Base-by-base conservation (phyloP, 768 basidiomycete species). In the Clitopilus hobsonii region DNA sequence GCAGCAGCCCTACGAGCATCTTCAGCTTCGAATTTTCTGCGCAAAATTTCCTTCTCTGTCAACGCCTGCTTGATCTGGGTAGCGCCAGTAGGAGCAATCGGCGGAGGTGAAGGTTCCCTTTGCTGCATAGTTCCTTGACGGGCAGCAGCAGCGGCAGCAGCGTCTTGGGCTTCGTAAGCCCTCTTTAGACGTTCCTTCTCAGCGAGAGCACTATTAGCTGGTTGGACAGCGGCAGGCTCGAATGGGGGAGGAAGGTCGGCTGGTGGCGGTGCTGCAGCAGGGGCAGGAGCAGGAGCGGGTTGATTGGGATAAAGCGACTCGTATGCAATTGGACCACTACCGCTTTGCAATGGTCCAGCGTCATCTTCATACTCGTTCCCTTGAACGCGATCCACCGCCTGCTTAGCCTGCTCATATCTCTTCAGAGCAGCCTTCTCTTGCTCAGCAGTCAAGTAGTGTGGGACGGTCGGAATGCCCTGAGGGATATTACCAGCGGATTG, bases 171-270 rank as follows among this genome's bases (percentile, higher is more conserved):
- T 56, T 86, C 90, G 58, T 81, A 88, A 14, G 77, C 79, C 28
- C 78, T 73, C 38, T 86, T 79, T 54, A 91, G 58, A 20, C 77
- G 72, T 62, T 89, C 90, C 66, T 93, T 93, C 67, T 93, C 91
- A 5, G 79, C 70, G 14, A 78, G 61, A 49, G 30, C 49, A 24
- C 14, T 71, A 18, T 45, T 45, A 20, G n/a, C n/a, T 70, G 0
- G 76, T 70, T 38, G 57, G 69, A 52, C 65, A 75, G 61, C 63
- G 71, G 63, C 66, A 67, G 29, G 70, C 20, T 81, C 79, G 59
- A 84, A 85, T 1, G 85, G 74, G 5, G 85, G 85, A 6, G 84
- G 84, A 41, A 74, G 64, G 28, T 75, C 63, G 4, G 66, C 61
- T 28, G 63, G 59, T 20, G 10, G 51, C 18, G 32, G 32, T 36